Evolutionary conservation across 2,329 filamentous ascomycete species (phyloP).

Genomic region (Escovopsis sp.): DNA sequence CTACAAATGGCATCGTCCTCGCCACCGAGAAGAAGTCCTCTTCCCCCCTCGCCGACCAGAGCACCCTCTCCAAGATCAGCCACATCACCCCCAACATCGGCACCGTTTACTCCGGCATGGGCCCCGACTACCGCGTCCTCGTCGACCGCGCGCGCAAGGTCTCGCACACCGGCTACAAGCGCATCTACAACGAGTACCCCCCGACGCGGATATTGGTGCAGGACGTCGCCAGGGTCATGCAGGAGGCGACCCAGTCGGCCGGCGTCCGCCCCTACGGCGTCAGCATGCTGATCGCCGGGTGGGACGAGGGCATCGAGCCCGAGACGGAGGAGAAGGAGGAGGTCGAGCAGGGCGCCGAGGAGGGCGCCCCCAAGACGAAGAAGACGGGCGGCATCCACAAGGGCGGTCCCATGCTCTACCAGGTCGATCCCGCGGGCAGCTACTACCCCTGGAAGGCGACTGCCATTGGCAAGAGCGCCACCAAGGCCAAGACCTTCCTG

Average conservation of each 20-base stretch:
- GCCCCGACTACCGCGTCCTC: constrained; percentile 91
- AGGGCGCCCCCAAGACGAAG: constrained; percentile 49
- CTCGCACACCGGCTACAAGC: constrained; percentile 96
- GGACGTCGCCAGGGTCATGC: constrained; percentile 94
- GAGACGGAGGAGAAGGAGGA: constrained; percentile 51
- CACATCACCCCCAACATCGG: constrained; percentile 98
- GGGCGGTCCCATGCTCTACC: constrained; percentile 92
- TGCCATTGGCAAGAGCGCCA: constrained; percentile 96
- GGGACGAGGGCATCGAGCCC: constrained; percentile 92
- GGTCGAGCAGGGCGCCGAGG: constrained; percentile 55
- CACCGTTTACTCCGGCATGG: constrained; percentile 99
- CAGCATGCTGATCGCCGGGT: constrained; percentile 86
- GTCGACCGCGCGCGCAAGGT: constrained; percentile 98
- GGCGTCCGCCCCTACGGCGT: constrained; percentile 96
- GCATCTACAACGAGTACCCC: constrained; percentile 99
- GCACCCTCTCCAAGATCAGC: constrained; percentile 92
- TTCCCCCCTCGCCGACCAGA: constrained; percentile 87
- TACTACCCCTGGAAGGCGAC: constrained; percentile 99
- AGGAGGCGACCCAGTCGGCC: constrained; percentile 95
- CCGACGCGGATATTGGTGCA: constrained; percentile 98
- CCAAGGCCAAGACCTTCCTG: constrained; percentile 95
- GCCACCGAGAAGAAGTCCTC: constrained; percentile 99
- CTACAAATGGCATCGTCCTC: constrained; percentile 96
- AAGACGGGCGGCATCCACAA: constrained; percentile 95
- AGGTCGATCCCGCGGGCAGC: constrained; percentile 96